phyloP scores from a whole-genome alignment of 768 basidiomycete species.

The Phylloporus arenicola region DNA sequence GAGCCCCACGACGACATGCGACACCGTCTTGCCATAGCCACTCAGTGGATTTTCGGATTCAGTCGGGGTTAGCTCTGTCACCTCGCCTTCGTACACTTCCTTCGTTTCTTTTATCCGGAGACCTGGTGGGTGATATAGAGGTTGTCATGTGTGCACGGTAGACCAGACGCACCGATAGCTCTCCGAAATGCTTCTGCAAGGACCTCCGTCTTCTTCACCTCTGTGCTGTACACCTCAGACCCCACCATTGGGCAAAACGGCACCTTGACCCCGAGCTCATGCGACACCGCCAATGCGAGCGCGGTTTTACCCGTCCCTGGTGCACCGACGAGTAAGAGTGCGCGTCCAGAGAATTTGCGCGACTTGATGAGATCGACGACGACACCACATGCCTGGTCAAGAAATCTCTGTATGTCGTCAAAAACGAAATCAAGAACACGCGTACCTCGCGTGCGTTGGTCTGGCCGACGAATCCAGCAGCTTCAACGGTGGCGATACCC shows the following conservation, averaged over 20 bases:
- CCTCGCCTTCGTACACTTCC: slow-evolving; percentile 97
- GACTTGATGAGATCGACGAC: slow-evolving; percentile 86
- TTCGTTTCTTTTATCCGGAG: slow-evolving; percentile 98
- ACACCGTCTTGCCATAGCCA: slow-evolving; percentile 97
- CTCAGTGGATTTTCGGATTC: slow-evolving; percentile 97
- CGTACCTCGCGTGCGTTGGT: slow-evolving; percentile 82
- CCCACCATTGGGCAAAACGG: slow-evolving; percentile 99
- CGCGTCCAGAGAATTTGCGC: slow-evolving; percentile 90
- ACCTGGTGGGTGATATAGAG: slow-evolving; percentile 34
- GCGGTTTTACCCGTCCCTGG: slow-evolving; percentile 99
- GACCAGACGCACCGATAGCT: slow-evolving; percentile 77
- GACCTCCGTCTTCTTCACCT: slow-evolving; percentile 99
- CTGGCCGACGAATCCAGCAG: slow-evolving; percentile 90
- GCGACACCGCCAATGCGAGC: slow-evolving; percentile 89
- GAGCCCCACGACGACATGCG: slow-evolving; percentile 94
- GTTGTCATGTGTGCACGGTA: not conserved
- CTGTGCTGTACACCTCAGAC: slow-evolving; percentile 91
- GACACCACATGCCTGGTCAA: slow-evolving; percentile 77
- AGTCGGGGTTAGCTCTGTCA: slow-evolving; percentile 92
- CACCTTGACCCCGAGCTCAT: slow-evolving; percentile 90
- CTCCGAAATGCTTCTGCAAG: slow-evolving; percentile 90
- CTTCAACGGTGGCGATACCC: slow-evolving; percentile 65
- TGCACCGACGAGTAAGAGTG: slow-evolving; percentile 86
- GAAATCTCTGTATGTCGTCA: no score
- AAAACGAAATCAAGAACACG: not conserved